These are phyloP conservation scores for Phanerochaete sordida DNA, from an alignment of 768 basidiomycete species.

Conservation along the genomic window DNA sequence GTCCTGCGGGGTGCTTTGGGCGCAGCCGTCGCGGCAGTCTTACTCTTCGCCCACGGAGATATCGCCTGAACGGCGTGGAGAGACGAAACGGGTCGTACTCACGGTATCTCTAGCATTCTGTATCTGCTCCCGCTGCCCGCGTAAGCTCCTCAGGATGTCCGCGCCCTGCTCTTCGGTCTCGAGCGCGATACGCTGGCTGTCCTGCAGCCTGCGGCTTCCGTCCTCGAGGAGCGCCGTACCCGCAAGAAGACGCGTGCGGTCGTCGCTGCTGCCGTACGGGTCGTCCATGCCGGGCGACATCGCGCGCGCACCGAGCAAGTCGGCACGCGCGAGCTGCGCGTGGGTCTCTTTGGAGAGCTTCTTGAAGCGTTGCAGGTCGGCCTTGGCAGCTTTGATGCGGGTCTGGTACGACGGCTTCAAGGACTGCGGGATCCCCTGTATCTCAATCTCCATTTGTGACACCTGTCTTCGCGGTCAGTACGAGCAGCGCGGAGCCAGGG, in stretches of 20 bases:
- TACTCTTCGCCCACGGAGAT: too few relatives aligned
- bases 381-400: slow-evolving; percentile 72
- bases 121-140: slow-evolving; percentile 90
- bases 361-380: slow-evolving; percentile 75
- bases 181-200: slow-evolving; percentile 87
- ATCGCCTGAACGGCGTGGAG: too few relatives aligned
- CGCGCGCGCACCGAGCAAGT: slow-evolving; percentile 59
- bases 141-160: slow-evolving; percentile 82
- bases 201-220: slow-evolving; percentile 79
- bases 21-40: too few relatives aligned
- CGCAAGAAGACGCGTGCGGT: slow-evolving; percentile 74
- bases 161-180: slow-evolving; percentile 97
- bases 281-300: slow-evolving; percentile 64
- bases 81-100: slow-evolving; percentile 20
- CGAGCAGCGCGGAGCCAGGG: background rate
- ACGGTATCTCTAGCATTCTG: slow-evolving; percentile 91
- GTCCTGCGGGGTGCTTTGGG: too few relatives aligned
- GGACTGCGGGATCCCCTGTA: slow-evolving; percentile 89
- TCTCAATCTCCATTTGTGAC: slow-evolving; percentile 99
- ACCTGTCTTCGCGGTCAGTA: slow-evolving; percentile 47
- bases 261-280: slow-evolving; percentile 63
- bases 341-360: slow-evolving; percentile 75
- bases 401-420: slow-evolving; percentile 73
- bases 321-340: slow-evolving; percentile 64
- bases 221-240: slow-evolving; percentile 81